Evolutionary conservation across 2,329 filamentous ascomycete species (phyloP), one percentile per base, ranked within the genome.

Genomic region (Nigrospora oryzae): DNA sequence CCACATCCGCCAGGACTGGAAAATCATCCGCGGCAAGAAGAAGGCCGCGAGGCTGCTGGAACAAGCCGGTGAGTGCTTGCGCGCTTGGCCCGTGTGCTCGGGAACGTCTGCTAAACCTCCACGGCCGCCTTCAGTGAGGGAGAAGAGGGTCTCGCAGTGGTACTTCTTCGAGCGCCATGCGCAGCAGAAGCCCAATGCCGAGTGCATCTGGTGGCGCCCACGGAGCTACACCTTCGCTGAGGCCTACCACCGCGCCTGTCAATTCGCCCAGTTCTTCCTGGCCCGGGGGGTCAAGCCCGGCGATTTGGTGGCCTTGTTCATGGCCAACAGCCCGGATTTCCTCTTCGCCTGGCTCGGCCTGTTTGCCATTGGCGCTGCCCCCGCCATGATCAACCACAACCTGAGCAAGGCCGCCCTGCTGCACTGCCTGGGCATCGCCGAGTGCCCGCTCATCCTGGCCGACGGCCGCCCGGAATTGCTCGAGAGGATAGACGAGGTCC

Each of bases 301-400:
- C 4, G 73, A 85, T 32, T 65, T 85, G 2, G 80, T 86, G 1
- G 78, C 73, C 4, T 69, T 87, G 47, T 85, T 83, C 60, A 75
- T 86, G 61, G 73, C 71, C 54, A 88, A 87, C 59, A 76, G 78
- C 13, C 72, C 79, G 0, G 81, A 87, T 45, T 86, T 86, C 52
- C 54, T 84, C 10, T 77, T 84, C 40, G 73, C 74, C 3, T 84
- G 82, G 77, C 56, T 86, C 36, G 83, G 76, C 0, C 64, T 83
- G 3, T 76, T 77, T 70, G 73, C 78, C 11, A 75, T 87, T 45
- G 84, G 84, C 4, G 79, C 79, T 13, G 81, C 80, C 0, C 84
- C 84, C 0, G 83, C 84, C 1, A 74, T 84, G 62, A 82, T 88
- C 58, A 88, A 88, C 58, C 79, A 83, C 58, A 82, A 87, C 55